phyloP scores from a whole-genome alignment of 2,329 filamentous ascomycete genomes.

The Purpureocillium takamizusanense region DNA sequence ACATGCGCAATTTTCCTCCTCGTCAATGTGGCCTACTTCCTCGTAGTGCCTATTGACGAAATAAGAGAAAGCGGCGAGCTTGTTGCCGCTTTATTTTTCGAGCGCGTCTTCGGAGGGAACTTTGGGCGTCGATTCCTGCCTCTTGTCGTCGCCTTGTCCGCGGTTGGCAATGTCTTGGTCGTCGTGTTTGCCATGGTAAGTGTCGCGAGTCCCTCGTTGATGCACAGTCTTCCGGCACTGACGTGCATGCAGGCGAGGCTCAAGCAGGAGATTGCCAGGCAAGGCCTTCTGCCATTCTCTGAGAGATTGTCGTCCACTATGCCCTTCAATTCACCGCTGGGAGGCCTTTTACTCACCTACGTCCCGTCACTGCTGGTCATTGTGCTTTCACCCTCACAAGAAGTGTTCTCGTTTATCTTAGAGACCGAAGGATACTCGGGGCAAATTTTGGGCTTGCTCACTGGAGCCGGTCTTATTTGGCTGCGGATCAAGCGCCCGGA shows the following conservation, averaged over 20 bases:
- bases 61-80: constrained; percentile 59
- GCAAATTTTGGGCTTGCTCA: constrained; percentile 49
- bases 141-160: constrained; percentile 57
- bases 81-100: constrained; percentile 60
- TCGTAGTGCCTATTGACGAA: constrained; percentile 58
- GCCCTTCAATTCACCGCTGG: constrained; percentile 59
- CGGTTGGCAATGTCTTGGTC: constrained; percentile 64
- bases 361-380: constrained; percentile 62
- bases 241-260: constrained; percentile 43
- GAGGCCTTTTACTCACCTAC: constrained; percentile 60
- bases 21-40: constrained; percentile 5
- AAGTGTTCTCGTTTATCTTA: constrained; percentile 65
- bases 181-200: constrained; percentile 59
- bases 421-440: constrained; percentile 63
- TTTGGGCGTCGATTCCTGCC: constrained; percentile 51
- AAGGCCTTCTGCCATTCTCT: constrained; percentile 60
- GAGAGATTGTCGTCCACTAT: constrained; percentile 51
- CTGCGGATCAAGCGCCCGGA: constrained; percentile 51
- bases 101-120: constrained; percentile 49
- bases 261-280: constrained; percentile 64
- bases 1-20: constrained; percentile 32
- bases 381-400: constrained; percentile 50
- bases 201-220: too few relatives aligned
- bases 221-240: too few relatives aligned
- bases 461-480: constrained; percentile 49